Percentiles rank a stretch among this genome's conserved stretches.
These are phyloP conservation scores for Colletotrichum spaethianum DNA, from an alignment of 2,329 filamentous ascomycete genomes.

Conservation along the genomic window DNA sequence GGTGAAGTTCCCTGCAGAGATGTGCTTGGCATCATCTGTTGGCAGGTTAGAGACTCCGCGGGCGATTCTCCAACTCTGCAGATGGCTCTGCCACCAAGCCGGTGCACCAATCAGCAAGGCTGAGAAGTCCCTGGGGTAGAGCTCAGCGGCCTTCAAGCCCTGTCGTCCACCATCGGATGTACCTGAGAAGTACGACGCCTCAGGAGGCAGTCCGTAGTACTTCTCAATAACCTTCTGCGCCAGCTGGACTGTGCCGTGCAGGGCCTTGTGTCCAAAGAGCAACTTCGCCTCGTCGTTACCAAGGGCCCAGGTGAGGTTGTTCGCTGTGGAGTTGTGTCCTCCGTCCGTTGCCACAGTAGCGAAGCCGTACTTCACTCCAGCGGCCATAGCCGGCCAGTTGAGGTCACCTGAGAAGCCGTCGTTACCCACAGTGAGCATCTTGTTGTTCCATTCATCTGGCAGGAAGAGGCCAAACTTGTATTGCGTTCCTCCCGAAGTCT, in stretches of 20 bases:
- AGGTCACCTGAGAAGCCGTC: slow-evolving; percentile 49
- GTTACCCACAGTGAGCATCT: slow-evolving; percentile 51
- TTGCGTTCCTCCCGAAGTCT: slow-evolving; percentile 41
- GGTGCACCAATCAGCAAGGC: slow-evolving; percentile 65
- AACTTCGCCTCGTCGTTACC: slow-evolving; percentile 50
- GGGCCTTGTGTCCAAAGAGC: slow-evolving; percentile 56
- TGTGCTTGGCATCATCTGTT: slow-evolving; percentile 58
- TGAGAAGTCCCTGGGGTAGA: slow-evolving; percentile 56
- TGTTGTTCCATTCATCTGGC: slow-evolving; percentile 49
- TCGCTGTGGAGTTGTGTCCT: slow-evolving; percentile 54
- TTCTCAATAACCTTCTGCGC: slow-evolving; percentile 62
- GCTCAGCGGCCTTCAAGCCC: slow-evolving; percentile 52
- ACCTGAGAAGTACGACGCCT: slow-evolving; percentile 61
- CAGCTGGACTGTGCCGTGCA: slow-evolving; percentile 64
- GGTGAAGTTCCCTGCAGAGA: slow-evolving; percentile 58
- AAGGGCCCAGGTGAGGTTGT: slow-evolving; percentile 55
- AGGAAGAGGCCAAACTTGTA: slow-evolving; percentile 53
- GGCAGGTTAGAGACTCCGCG: slow-evolving; percentile 65
- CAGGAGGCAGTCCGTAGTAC: slow-evolving; percentile 59
- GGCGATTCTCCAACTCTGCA: slow-evolving; percentile 59
- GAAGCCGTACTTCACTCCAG: slow-evolving; percentile 53
- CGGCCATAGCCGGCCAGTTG: slow-evolving; percentile 52
- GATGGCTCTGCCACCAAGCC: slow-evolving; percentile 65
- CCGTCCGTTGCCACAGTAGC: slow-evolving; percentile 59
- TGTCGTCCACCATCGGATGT: slow-evolving; percentile 68